Base-by-base conservation (phyloP, 1,284 basidiomycete species). In the Quambalaria eucalypti region DNA sequence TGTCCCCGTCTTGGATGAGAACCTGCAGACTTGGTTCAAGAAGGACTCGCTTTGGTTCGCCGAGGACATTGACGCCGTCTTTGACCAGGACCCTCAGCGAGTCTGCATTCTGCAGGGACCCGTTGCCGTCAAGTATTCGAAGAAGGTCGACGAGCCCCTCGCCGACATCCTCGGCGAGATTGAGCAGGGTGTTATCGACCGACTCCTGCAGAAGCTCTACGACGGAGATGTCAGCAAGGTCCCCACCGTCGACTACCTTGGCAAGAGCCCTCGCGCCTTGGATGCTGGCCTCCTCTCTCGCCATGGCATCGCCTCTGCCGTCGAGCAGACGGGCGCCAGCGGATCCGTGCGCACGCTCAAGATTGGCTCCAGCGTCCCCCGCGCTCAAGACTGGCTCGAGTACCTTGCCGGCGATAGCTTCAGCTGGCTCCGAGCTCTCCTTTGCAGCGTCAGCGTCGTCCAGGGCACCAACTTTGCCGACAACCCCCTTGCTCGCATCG, bases 21-120 rank as follows among this genome's bases (percentile, higher is more conserved):
- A 61, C 53, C 96, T 98, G 76, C 90, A 93, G 77, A 90, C 96
- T 54, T 96, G 92, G 90, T 96, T 96, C 81, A 73, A 56, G 53
- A 75, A 90, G 88, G 92, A 96, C 77, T 96, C 92, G 16, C 83
- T 97, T 5, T 97, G 93, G 93, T 88, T 90, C 46, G 87, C 91
- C 5, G 95, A 98, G 78, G 93, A 99, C 76, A 90, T 98, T 66
- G 93, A 98, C 64, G 93, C 91, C 14, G 90, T 98, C 39, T 92
- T 97, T 69, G 95, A 96, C 78, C 90, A 92, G 78, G 69, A 71
- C 49, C 89, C 93, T 29, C 89, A 98, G 78, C 87, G 95, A 66
- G 92, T 98, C 36, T 95, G 90, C 76, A 95, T 98, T 69, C 83
- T 98, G 50, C 92, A 96, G 78, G 93, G 95, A 28, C 93, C 95